These are phyloP conservation scores for Erucastrum elatum DNA, from an alignment of 345 rosid species.

Conservation along the genomic window DNA sequence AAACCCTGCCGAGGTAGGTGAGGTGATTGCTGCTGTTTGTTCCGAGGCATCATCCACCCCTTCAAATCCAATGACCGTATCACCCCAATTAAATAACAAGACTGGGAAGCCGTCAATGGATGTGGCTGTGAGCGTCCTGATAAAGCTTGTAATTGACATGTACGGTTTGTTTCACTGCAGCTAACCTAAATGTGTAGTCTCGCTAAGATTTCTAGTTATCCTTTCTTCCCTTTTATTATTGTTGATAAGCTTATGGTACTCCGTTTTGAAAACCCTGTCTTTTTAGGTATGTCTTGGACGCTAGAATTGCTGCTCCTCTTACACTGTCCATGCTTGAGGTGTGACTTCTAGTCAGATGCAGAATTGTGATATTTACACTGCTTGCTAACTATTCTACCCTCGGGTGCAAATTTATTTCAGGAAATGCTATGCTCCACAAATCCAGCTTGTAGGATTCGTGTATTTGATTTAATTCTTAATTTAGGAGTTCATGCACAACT, in stretches of 20 bases:
- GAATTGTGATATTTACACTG: conserved; percentile 16
- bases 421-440: conserved; percentile 90
- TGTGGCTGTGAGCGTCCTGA: conserved; percentile 97
- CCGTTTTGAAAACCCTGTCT: conserved; percentile 28
- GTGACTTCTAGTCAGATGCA: conserved; percentile 27
- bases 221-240: conserved; percentile 12
- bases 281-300: conserved; percentile 90
- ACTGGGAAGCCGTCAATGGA: conserved; percentile 90
- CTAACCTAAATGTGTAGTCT: conserved; percentile 12
- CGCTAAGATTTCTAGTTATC: conserved; percentile 13
- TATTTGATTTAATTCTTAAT: conserved; percentile 92
- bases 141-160: conserved; percentile 97
- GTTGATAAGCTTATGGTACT: conserved; percentile 19
- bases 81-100: conserved; percentile 76
- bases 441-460: conserved; percentile 78
- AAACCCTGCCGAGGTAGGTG: conserved; percentile 83
- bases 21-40: conserved; percentile 95
- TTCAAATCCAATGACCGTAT: conserved; percentile 61
- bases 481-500: conserved; percentile 97
- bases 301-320: conserved; percentile 98
- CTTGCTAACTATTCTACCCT: conserved; percentile 35
- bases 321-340: conserved; percentile 97
- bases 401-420: conserved; percentile 47
- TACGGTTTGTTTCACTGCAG: conserved; percentile 41
- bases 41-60: conserved; percentile 71